A percentile compares a stretch with the other conserved stretches of the same genome.
phyloP scores from a whole-genome alignment of 805 yeast species.

The Candida boidinii region DNA sequence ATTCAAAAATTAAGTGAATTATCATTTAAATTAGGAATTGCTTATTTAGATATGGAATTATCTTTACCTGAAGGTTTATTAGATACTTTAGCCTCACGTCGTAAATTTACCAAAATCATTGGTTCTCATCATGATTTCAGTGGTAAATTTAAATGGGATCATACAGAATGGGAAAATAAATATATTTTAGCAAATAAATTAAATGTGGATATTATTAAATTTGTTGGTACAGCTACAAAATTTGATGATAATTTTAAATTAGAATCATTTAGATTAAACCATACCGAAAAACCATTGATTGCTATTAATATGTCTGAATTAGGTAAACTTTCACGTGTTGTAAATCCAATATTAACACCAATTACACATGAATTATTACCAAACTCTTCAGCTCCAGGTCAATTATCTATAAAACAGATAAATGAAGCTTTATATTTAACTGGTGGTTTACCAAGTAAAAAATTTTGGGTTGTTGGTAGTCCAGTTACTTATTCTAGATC shows the following conservation, averaged over 20 bases:
- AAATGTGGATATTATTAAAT: conserved; percentile 68
- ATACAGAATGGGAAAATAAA: conserved; percentile 66
- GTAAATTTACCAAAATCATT: conserved; percentile 61
- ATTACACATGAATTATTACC: conserved; percentile 68
- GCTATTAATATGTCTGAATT: conserved; percentile 72
- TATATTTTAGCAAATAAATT: conserved; percentile 58
- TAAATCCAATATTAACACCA: conserved; percentile 74
- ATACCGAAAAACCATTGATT: conserved; percentile 56
- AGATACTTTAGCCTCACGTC: conserved; percentile 40
- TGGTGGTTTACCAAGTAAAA: conserved; percentile 53
- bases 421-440: conserved; percentile 46
- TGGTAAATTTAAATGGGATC: conserved; percentile 56
- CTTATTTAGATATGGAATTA: conserved; percentile 73
- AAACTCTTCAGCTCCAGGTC: conserved; percentile 73
- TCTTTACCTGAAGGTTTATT: conserved; percentile 51
- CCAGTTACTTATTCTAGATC: conserved; percentile 87
- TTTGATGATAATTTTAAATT: conserved; percentile 62
- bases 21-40: conserved; percentile 74
- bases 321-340: conserved; percentile 75
- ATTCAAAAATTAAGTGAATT: conserved; percentile 44
- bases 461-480: conserved; percentile 68
- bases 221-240: conserved; percentile 67
- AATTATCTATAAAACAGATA: conserved; percentile 57
- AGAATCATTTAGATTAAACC: conserved; percentile 58
- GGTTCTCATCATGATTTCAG: conserved; percentile 76